Percentiles rank a stretch among this genome's conserved stretches.
Evolutionary conservation across 441 rosid genomes (phyloP).

Genomic region (Erysimum cheiri): DNA sequence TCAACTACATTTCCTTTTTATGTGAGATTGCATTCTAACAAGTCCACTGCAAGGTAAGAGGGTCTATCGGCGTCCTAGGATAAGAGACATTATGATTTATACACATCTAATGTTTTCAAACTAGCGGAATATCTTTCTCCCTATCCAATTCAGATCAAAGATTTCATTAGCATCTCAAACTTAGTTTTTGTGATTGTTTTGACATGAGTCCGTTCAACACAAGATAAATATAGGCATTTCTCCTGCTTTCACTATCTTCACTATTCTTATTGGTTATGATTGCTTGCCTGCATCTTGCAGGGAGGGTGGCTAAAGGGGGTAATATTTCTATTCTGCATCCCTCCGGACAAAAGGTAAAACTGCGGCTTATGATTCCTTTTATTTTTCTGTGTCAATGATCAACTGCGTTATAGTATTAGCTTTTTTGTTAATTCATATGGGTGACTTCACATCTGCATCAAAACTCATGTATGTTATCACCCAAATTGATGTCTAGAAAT

Average conservation of each 20-base stretch:
- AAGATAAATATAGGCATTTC: slow-evolving; percentile 22
- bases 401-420: not conserved
- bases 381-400: not conserved
- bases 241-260: not conserved
- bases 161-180: slow-evolving; percentile 71
- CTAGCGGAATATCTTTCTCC: not conserved
- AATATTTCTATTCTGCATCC: not conserved
- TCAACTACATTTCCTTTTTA: too few species aligned
- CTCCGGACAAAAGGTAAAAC: not conserved
- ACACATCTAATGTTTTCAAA: not conserved
- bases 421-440: not conserved
- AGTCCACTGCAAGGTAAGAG: slow-evolving; percentile 46
- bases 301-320: not conserved
- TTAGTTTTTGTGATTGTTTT: not conserved
- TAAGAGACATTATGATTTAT: slow-evolving; percentile 41
- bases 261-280: not conserved
- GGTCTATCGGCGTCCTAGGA: slow-evolving; percentile 97
- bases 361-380: not conserved
- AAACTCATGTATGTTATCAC: not conserved
- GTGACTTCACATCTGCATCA: not conserved
- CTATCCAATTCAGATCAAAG: slow-evolving; percentile 58
- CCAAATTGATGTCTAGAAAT: not conserved
- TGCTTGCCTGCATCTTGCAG: not conserved
- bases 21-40: too few species aligned
- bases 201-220: not conserved